A percentile compares a stretch with the other conserved stretches of the same genome.
Evolutionary conservation across 345 rosid species (phyloP).

Genomic region (Turritis glabra): DNA sequence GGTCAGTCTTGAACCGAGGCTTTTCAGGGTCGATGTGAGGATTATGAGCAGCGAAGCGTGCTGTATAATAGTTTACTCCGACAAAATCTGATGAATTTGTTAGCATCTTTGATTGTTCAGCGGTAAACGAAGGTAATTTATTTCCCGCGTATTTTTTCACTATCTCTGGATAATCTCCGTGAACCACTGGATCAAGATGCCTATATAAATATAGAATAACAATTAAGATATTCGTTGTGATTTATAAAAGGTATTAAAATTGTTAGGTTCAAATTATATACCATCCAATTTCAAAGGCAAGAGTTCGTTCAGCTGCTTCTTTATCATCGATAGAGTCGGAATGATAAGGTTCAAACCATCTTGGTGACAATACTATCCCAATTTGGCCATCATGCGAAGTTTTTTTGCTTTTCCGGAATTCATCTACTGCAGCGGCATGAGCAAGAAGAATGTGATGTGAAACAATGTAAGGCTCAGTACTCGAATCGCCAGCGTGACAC

Average conservation of each 20-base stretch:
- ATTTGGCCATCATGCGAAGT: constrained; percentile 30
- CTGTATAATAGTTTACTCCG: constrained; percentile 38
- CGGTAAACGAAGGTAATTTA: constrained; percentile 35
- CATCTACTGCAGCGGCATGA: constrained; percentile 45
- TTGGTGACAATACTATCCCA: constrained; percentile 40
- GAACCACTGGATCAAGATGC: constrained; percentile 41
- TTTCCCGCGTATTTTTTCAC: constrained; percentile 34
- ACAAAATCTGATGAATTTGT: constrained; percentile 39
- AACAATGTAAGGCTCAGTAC: constrained; percentile 41
- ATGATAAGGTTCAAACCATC: constrained; percentile 43
- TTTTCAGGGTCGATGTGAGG: constrained; percentile 31
- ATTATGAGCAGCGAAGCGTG: constrained; percentile 19
- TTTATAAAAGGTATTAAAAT: too few relatives aligned
- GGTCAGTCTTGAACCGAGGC: constrained; percentile 40
- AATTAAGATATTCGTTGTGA: not conserved
- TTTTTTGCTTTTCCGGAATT: constrained; percentile 35
- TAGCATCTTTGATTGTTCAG: constrained; percentile 36
- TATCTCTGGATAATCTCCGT: constrained; percentile 39
- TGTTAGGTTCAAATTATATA: too few relatives aligned
- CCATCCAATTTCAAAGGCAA: constrained; percentile 40
- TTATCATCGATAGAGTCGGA: constrained; percentile 19
- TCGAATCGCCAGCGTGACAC: constrained; percentile 40
- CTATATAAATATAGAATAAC: not conserved
- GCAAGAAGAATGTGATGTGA: constrained; percentile 42
- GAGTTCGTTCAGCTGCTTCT: constrained; percentile 37